Conservation (phyloP, 176 grass and related monocot genomes). For the Triticum urartu region DNA sequence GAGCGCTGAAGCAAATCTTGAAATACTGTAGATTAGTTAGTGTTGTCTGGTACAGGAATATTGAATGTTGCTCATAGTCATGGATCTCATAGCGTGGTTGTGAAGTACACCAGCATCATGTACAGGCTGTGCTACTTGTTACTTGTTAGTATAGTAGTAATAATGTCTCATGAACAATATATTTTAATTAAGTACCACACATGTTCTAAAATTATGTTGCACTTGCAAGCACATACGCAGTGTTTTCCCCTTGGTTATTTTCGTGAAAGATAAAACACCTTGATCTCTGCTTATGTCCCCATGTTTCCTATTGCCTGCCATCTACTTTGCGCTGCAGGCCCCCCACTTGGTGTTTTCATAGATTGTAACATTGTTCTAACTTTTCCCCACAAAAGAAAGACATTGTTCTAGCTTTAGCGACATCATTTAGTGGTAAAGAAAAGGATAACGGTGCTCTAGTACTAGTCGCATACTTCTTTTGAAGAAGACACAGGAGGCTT, state of each 20-base stretch:
- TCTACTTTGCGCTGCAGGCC: neutral
- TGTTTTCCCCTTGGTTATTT: neutral
- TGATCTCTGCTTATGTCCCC: neutral
- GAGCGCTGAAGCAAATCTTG: neutral
- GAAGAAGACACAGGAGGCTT: neutral
- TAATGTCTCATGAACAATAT: neutral
- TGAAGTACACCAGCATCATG: neutral
- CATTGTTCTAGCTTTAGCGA: neutral
- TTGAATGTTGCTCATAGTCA: neutral
- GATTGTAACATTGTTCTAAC: neutral
- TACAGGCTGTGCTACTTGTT: neutral
- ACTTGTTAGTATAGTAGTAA: neutral
- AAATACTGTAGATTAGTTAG: neutral
- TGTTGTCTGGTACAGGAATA: neutral
- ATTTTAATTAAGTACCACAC: neutral
- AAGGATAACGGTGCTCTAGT: neutral
- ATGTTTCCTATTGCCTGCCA: neutral
- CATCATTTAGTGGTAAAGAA: neutral
- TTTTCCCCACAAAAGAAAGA: neutral
- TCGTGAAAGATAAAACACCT: neutral
- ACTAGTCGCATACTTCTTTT: neutral
- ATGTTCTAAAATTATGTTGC: neutral
- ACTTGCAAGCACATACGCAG: neutral
- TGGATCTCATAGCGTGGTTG: neutral
- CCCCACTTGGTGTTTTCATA: neutral